Conservation (phyloP, 2,329 filamentous ascomycete genomes). For the Neoscytalidium dimidiatum region DNA sequence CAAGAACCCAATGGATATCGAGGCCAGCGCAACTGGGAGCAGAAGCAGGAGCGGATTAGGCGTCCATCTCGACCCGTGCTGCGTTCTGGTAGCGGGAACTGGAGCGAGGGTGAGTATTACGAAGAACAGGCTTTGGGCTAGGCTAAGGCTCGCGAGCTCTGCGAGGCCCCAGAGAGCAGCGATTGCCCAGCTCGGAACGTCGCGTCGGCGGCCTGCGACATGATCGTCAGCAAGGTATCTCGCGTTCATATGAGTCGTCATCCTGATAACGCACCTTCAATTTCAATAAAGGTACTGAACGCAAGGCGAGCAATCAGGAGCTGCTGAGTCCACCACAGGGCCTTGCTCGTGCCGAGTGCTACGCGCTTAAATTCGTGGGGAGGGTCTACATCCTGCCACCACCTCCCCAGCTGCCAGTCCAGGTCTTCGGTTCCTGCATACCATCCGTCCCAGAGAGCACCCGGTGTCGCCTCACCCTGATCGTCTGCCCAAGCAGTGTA, state of each 20-base stretch:
- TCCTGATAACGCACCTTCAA: constrained; percentile 49
- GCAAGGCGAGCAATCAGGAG: constrained; percentile 56
- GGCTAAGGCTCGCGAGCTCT: constrained; percentile 62
- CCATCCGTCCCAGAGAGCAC: constrained; percentile 41
- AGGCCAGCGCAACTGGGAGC: constrained; percentile 47
- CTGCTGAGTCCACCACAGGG: constrained; percentile 66
- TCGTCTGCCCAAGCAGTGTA: constrained; percentile 54
- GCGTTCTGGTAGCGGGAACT: constrained; percentile 39
- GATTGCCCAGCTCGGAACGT: constrained; percentile 51
- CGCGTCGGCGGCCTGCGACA: constrained; percentile 51
- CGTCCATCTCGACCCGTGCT: constrained; percentile 35
- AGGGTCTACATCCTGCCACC: constrained; percentile 57
- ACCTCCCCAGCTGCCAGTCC: constrained; percentile 46
- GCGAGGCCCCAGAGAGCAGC: constrained; percentile 61
- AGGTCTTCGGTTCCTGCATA: constrained; percentile 39
- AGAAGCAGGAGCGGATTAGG: constrained; percentile 37
- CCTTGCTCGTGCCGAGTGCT: constrained; percentile 55
- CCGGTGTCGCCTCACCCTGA: constrained; percentile 43
- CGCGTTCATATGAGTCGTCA: not conserved
- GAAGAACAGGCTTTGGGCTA: constrained; percentile 65
- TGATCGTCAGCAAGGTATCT: constrained; percentile 15
- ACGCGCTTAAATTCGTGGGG: constrained; percentile 57
- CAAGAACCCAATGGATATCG: constrained; percentile 45
- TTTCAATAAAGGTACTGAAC: constrained; percentile 59
- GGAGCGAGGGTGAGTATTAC: constrained; percentile 60